Conservation (phyloP, 257 asterid genomes). For the Solanum piurae region DNA sequence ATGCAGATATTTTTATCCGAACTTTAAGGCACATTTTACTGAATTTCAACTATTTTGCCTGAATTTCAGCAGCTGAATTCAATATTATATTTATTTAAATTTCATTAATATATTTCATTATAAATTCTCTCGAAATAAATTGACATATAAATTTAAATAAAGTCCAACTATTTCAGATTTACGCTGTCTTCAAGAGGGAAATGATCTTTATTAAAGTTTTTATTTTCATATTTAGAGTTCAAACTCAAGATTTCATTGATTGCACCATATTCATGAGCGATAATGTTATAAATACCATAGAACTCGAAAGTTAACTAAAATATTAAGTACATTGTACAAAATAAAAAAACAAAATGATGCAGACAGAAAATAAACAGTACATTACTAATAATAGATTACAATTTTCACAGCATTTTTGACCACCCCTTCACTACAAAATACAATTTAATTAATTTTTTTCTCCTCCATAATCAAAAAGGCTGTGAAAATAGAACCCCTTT, state of each 20-base stretch:
- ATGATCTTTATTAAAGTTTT: too few relatives aligned
- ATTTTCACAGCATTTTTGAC: conserved; percentile 76
- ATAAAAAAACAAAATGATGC: not conserved
- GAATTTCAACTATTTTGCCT: not conserved
- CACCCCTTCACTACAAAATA: not conserved
- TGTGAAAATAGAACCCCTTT: conserved; percentile 54
- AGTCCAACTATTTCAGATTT: too few relatives aligned
- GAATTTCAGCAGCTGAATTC: not conserved
- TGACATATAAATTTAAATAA: not conserved
- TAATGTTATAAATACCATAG: too few relatives aligned
- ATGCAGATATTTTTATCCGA: not conserved
- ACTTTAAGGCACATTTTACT: not conserved
- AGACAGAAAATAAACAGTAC: not conserved
- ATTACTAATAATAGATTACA: conserved; percentile 31
- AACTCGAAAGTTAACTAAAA: too few relatives aligned
- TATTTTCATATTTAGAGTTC: too few relatives aligned
- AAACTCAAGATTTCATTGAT: too few relatives aligned
- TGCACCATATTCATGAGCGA: too few relatives aligned
- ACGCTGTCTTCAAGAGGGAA: too few relatives aligned
- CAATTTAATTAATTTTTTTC: not conserved
- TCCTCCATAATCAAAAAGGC: conserved; percentile 33
- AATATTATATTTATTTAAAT: too few relatives aligned
- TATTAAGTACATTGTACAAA: too few relatives aligned
- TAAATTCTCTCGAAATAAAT: not conserved
- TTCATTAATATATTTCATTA: not conserved